phyloP scores from a whole-genome alignment of 345 rosid species.

The Eutrema yunnanense region DNA sequence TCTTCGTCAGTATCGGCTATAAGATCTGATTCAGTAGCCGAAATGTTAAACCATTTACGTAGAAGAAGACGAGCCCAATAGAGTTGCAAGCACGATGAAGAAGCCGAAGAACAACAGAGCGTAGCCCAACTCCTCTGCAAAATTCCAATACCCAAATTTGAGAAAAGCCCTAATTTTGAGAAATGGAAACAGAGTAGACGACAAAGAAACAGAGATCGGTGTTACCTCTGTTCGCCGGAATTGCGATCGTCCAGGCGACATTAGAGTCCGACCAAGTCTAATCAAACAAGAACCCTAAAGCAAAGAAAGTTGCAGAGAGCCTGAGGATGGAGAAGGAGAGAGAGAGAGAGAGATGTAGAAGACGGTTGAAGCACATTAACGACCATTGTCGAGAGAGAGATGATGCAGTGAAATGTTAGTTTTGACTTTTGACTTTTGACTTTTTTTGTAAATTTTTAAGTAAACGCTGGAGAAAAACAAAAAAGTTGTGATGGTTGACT shows the following conservation, averaged over 20 bases:
- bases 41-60: slow-evolving; percentile 73
- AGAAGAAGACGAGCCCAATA: slow-evolving; percentile 61
- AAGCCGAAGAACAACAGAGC: slow-evolving; percentile 57
- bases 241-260: slow-evolving; percentile 8
- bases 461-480: too few species aligned
- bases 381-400: too few species aligned
- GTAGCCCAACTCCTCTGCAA: slow-evolving; percentile 8
- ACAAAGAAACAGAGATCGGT: not conserved
- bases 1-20: not conserved
- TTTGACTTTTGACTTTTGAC: too few species aligned
- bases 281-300: not conserved
- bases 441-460: too few species aligned
- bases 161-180: not conserved
- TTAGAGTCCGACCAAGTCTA: not conserved
- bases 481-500: too few species aligned
- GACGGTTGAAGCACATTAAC: too few species aligned
- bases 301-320: not conserved
- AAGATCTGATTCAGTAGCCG: slow-evolving; percentile 13
- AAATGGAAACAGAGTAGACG: not conserved
- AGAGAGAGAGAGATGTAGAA: not conserved
- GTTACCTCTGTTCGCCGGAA: slow-evolving; percentile 4
- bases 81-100: slow-evolving; percentile 61
- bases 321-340: not conserved
- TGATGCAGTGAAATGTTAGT: too few species aligned
- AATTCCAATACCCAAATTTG: not conserved